These are phyloP conservation scores for Peniophora sp. DNA, from an alignment of 1,284 basidiomycete genomes.

Conservation along the genomic window DNA sequence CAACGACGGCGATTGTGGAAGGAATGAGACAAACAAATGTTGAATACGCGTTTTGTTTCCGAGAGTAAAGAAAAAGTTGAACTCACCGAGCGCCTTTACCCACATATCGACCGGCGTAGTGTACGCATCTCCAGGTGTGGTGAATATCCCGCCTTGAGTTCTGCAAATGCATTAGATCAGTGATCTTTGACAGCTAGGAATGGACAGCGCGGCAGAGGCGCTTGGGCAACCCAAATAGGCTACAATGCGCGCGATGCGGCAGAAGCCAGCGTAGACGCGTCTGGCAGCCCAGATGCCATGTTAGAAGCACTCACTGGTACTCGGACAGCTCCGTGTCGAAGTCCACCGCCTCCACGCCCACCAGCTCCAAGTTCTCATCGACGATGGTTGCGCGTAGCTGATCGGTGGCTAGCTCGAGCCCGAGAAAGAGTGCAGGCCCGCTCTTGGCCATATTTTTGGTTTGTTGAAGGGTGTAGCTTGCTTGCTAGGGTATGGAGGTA, in stretches of 20 bases:
- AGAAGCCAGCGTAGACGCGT: too few species aligned
- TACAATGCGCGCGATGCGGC: too few species aligned
- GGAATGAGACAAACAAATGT: slow-evolving; percentile 9
- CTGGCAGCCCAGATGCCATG: background rate
- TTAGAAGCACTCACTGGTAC: slow-evolving; percentile 67
- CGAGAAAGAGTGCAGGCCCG: slow-evolving; percentile 58
- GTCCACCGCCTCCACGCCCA: slow-evolving; percentile 71
- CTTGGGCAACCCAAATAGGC: too few species aligned
- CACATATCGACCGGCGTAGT: slow-evolving; percentile 83
- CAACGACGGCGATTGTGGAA: too few species aligned
- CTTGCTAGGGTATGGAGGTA: slow-evolving; percentile 1
- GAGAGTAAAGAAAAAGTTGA: slow-evolving; percentile 17
- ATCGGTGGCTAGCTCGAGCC: slow-evolving; percentile 74
- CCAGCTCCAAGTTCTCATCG: slow-evolving; percentile 70
- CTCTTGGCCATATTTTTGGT: slow-evolving; percentile 30
- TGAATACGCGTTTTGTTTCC: slow-evolving; percentile 36
- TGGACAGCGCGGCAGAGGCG: background rate
- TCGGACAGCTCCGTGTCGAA: slow-evolving; percentile 74
- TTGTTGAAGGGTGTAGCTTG: background rate
- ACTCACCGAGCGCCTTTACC: slow-evolving; percentile 73
- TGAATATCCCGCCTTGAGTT: slow-evolving; percentile 78
- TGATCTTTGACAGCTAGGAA: background rate
- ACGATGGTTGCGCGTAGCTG: slow-evolving; percentile 73
- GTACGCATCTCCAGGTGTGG: slow-evolving; percentile 74
- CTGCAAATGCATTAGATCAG: slow-evolving; percentile 27